phyloP scores from a whole-genome alignment of 345 rosid genomes.

The Cardiospermum halicacabum region DNA sequence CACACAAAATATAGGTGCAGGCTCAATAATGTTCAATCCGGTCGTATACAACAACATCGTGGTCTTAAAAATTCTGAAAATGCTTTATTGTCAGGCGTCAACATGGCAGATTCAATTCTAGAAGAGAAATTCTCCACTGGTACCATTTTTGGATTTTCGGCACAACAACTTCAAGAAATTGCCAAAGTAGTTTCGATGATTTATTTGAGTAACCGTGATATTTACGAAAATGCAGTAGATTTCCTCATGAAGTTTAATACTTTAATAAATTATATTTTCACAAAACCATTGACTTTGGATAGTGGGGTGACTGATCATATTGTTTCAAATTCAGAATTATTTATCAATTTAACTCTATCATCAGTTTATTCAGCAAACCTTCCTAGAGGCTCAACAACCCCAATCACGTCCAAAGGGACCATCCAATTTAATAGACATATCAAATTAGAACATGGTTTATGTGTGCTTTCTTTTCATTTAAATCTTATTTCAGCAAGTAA shows the following conservation, averaged over 20 bases:
- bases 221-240: not conserved
- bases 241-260: too few species aligned
- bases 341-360: not conserved
- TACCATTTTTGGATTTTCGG: too few species aligned
- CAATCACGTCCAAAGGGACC: not conserved
- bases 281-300: not conserved
- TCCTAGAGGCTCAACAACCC: not conserved
- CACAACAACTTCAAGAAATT: too few species aligned
- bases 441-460: not conserved
- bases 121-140: too few species aligned
- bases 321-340: not conserved
- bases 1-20: not conserved
- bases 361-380: not conserved
- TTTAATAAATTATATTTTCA: not conserved
- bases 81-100: too few species aligned
- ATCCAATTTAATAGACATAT: not conserved
- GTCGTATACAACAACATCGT: too few species aligned
- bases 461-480: constrained; percentile 5
- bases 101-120: not conserved
- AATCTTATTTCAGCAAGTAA: constrained; percentile 3
- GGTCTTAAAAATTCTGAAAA: too few species aligned
- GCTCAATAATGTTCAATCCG: not conserved
- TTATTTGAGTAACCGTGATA: not conserved
- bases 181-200: not conserved
- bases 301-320: not conserved